phyloP scores from a whole-genome alignment of 129 eudicot species.

The Rutidosis leptorrhynchoides region DNA sequence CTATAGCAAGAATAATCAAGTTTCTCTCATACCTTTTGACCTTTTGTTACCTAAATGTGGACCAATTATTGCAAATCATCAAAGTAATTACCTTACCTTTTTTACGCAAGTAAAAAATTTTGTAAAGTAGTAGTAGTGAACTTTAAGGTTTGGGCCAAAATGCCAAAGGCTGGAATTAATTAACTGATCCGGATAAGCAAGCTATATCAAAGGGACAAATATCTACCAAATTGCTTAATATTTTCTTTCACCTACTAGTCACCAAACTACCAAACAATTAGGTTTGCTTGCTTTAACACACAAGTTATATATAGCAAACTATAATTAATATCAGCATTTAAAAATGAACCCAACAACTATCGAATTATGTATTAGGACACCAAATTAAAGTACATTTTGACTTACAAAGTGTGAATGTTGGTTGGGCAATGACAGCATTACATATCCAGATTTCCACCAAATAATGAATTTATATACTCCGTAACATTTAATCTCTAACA shows the following conservation, averaged over 20 bases:
- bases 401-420: slow-evolving; percentile 17
- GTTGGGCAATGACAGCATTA: background rate
- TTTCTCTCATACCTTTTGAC: background rate
- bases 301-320: slow-evolving; percentile 13
- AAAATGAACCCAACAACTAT: slow-evolving; percentile 18
- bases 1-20: background rate
- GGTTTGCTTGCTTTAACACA: slow-evolving; percentile 27
- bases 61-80: background rate
- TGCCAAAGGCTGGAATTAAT: background rate
- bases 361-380: slow-evolving; percentile 9
- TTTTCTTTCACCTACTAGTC: slow-evolving; percentile 25
- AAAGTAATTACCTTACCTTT: background rate
- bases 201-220: background rate
- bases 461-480: no score
- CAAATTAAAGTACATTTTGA: slow-evolving; percentile 16
- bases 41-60: background rate
- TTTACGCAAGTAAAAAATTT: no score
- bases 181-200: background rate
- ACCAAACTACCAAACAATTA: slow-evolving; percentile 37
- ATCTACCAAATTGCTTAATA: slow-evolving; percentile 12
- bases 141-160: background rate
- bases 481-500: no score
- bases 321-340: slow-evolving; percentile 1
- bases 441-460: slow-evolving; percentile 9
- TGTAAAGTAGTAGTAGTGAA: background rate